Evolutionary conservation across 495 filamentous ascomycete species (phyloP).

Genomic region (Evernia prunastri): DNA sequence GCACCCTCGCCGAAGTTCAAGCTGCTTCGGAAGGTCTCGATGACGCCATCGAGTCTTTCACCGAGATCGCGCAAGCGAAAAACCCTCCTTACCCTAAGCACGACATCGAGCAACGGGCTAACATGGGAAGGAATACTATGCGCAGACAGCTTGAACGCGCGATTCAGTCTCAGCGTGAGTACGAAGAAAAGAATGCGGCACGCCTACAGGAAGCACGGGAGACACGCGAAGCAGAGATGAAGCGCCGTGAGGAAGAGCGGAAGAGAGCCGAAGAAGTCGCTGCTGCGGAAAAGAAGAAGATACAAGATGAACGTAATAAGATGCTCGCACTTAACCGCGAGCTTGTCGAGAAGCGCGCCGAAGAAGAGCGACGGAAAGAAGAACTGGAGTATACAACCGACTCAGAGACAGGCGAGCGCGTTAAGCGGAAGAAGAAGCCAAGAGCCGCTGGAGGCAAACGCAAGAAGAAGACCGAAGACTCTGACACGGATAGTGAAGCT

Average conservation of each 20-base stretch:
- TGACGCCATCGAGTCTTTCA: conserved; percentile 74
- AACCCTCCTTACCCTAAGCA: conserved; percentile 84
- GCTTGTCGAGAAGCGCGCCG: conserved; percentile 59
- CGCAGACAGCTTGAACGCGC: conserved; percentile 82
- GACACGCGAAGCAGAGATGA: conserved; percentile 68
- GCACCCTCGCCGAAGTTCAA: conserved; percentile 71
- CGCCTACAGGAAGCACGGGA: conserved; percentile 71
- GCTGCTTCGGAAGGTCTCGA: conserved; percentile 79
- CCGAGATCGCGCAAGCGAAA: conserved; percentile 70
- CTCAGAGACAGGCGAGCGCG: conserved; percentile 66
- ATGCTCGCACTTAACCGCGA: conserved; percentile 70
- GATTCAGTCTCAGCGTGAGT: conserved; percentile 76
- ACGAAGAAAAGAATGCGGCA: conserved; percentile 85
- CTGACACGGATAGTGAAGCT: conserved; percentile 43
- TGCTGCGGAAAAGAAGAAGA: conserved; percentile 63
- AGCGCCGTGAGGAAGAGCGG: conserved; percentile 64
- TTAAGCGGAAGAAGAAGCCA: conserved; percentile 64
- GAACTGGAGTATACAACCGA: conserved; percentile 71
- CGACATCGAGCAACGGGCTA: conserved; percentile 88
- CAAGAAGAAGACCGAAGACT: conserved; percentile 61
- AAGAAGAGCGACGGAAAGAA: conserved; percentile 62
- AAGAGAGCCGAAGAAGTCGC: conserved; percentile 58
- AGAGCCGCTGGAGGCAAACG: conserved; percentile 44
- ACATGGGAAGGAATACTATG: conserved; percentile 93
- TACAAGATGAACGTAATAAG: conserved; percentile 72